phyloP scores from a whole-genome alignment of 495 filamentous ascomycete genomes.

The Hypoxylon lenormandii region DNA sequence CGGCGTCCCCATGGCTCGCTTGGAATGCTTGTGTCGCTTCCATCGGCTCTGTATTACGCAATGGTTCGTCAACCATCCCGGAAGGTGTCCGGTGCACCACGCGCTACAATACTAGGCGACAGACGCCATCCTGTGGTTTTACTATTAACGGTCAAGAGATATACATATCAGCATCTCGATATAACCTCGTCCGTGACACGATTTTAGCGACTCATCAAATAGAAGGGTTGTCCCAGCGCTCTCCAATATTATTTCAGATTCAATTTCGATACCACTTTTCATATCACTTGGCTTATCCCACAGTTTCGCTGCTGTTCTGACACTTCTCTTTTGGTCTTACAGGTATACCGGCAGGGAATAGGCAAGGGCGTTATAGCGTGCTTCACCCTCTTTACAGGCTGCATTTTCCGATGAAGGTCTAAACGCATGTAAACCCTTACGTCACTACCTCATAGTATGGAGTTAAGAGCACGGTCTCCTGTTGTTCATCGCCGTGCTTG shows the following conservation, averaged over 20 bases:
- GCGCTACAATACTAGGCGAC: neutral
- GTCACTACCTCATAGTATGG: conserved; percentile 33
- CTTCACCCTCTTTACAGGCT: conserved; percentile 34
- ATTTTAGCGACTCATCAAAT: too few relatives aligned
- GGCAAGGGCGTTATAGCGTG: conserved; percentile 14
- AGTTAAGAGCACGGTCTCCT: conserved; percentile 27
- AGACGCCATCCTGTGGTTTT: neutral
- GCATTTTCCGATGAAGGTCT: conserved; percentile 23
- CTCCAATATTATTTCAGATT: too few relatives aligned
- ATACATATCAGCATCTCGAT: conserved; percentile 6
- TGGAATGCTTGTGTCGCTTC: conserved; percentile 95
- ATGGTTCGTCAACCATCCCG: conserved; percentile 66
- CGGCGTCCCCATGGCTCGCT: conserved; percentile 80
- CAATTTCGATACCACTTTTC: too few relatives aligned
- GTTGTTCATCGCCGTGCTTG: conserved; percentile 12
- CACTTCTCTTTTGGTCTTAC: neutral
- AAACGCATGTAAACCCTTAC: conserved; percentile 31
- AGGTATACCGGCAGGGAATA: conserved; percentile 5
- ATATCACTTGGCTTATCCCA: too few relatives aligned
- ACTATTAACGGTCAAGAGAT: conserved; percentile 52
- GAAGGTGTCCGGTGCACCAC: conserved; percentile 68
- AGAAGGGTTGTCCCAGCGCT: too few relatives aligned
- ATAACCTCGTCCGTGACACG: too few relatives aligned
- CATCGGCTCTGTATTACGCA: conserved; percentile 75
- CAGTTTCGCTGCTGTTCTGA: too few relatives aligned